Percentiles rank a stretch among this genome's conserved stretches.
These are phyloP conservation scores for Ricinus communis DNA, from an alignment of 345 rosid genomes.

Conservation along the genomic window DNA sequence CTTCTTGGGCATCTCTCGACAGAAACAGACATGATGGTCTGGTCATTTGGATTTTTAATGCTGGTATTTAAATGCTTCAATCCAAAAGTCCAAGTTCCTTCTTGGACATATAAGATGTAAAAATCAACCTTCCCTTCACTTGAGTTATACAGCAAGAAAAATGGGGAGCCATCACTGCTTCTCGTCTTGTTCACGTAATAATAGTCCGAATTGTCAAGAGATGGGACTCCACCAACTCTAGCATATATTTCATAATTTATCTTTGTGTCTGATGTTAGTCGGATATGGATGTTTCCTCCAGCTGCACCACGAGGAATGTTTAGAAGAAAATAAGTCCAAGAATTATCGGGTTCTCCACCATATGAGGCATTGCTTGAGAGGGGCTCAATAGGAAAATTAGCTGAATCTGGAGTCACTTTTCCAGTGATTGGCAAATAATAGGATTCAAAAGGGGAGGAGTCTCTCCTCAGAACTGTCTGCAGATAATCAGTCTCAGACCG, in stretches of 20 bases:
- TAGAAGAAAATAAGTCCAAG: constrained; percentile 78
- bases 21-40: constrained; percentile 69
- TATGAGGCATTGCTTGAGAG: constrained; percentile 64
- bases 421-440: constrained; percentile 67
- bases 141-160: constrained; percentile 63
- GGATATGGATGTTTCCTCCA: constrained; percentile 85
- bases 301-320: constrained; percentile 84
- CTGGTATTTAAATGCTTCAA: constrained; percentile 51
- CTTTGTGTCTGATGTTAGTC: constrained; percentile 48
- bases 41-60: constrained; percentile 30
- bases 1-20: constrained; percentile 87
- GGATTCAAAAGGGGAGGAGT: constrained; percentile 66
- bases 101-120: constrained; percentile 77
- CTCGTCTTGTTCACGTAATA: constrained; percentile 67
- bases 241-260: constrained; percentile 70
- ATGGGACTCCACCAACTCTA: constrained; percentile 76
- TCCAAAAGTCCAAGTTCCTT: constrained; percentile 89
- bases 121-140: constrained; percentile 76
- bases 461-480: constrained; percentile 82
- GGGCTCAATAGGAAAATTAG: constrained; percentile 65
- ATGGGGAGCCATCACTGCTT: constrained; percentile 58
- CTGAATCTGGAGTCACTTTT: constrained; percentile 51
- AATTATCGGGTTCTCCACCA: constrained; percentile 41
- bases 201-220: constrained; percentile 70
- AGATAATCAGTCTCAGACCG: constrained; percentile 36